phyloP scores from a whole-genome alignment of 2,329 filamentous ascomycete species.

The Aspergillus sp. region DNA sequence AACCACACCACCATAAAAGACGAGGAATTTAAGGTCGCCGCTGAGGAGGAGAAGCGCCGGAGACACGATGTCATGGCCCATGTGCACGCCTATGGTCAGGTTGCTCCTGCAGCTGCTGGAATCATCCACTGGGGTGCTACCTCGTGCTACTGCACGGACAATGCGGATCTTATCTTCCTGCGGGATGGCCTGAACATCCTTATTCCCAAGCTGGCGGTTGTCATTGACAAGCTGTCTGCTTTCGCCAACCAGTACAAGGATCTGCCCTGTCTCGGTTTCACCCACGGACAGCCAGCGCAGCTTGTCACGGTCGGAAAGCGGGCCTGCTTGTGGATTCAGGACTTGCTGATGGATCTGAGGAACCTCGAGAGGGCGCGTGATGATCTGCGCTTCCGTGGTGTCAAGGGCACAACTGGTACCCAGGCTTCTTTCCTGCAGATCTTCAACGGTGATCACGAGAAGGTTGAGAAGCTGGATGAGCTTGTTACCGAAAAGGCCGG shows the following conservation, averaged over 20 bases:
- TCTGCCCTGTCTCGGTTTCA: constrained; percentile 75
- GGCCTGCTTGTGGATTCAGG: constrained; percentile 75
- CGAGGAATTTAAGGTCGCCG: constrained; percentile 74
- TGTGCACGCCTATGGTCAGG: constrained; percentile 74
- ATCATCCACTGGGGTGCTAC: constrained; percentile 80
- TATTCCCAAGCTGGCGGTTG: constrained; percentile 75
- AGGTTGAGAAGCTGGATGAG: constrained; percentile 66
- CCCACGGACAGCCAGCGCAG: constrained; percentile 65
- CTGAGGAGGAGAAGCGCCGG: constrained; percentile 74
- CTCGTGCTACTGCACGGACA: constrained; percentile 66
- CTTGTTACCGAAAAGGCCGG: constrained; percentile 69
- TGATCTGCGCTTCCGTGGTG: constrained; percentile 75
- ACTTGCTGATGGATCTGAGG: constrained; percentile 75
- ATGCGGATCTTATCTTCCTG: constrained; percentile 77
- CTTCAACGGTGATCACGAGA: constrained; percentile 63
- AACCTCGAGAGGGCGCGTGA: constrained; percentile 71
- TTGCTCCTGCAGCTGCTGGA: constrained; percentile 75
- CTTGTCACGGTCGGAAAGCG: constrained; percentile 68
- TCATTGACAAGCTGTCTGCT: constrained; percentile 72
- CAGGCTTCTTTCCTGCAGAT: constrained; percentile 78
- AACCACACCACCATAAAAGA: constrained; percentile 76
- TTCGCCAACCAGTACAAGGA: constrained; percentile 77
- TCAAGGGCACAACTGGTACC: constrained; percentile 73
- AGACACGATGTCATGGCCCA: constrained; percentile 70
- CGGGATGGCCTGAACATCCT: constrained; percentile 76